These are phyloP conservation scores for Euphorbia tirucalli DNA, from an alignment of 345 rosid species.

Conservation along the genomic window DNA sequence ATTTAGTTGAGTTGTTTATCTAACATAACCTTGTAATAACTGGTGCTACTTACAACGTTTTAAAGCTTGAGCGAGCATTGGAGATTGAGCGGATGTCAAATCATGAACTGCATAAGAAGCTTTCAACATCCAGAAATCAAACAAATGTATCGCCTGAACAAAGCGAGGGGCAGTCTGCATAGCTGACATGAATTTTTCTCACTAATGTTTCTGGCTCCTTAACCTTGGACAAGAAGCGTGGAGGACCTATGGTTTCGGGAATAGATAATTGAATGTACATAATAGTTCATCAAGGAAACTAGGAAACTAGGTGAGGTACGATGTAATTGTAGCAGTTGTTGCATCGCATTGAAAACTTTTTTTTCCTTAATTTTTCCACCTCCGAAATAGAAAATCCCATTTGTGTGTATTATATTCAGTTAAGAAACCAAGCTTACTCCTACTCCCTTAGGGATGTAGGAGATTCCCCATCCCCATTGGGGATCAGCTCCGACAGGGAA, in stretches of 20 bases:
- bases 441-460: too few species aligned
- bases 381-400: neutral
- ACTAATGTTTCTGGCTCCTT: neutral
- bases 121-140: constrained; percentile 35
- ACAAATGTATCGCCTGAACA: constrained; percentile 24
- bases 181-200: neutral
- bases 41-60: neutral
- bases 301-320: neutral
- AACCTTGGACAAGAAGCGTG: neutral
- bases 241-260: neutral
- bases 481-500: too few species aligned
- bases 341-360: neutral
- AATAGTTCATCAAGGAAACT: neutral
- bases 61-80: constrained; percentile 84
- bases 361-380: neutral
- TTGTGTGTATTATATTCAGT: too few species aligned
- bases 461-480: too few species aligned
- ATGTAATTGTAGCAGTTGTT: neutral
- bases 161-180: constrained; percentile 23
- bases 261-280: neutral
- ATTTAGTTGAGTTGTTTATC: too few species aligned
- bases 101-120: constrained; percentile 72
- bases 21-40: neutral
- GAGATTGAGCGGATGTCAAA: constrained; percentile 79
- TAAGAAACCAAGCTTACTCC: too few species aligned